These are phyloP conservation scores for Colletotrichum magnum DNA, from an alignment of 2,329 filamentous ascomycete species.

Conservation along the genomic window DNA sequence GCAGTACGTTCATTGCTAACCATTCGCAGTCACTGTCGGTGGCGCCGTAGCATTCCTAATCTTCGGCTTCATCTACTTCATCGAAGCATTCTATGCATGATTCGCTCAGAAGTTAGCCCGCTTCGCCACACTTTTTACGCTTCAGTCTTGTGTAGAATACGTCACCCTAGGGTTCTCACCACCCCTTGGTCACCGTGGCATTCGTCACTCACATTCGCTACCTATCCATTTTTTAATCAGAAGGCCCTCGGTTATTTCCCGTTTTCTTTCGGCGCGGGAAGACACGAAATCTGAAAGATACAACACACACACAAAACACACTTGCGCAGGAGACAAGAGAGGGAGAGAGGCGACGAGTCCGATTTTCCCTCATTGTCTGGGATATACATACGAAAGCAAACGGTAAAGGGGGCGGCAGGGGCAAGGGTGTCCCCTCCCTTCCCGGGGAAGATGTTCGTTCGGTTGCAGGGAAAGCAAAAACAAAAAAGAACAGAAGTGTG, in stretches of 20 bases:
- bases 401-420: background rate
- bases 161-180: slow-evolving; percentile 8
- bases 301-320: background rate
- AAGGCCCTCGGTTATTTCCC: slow-evolving; percentile 5
- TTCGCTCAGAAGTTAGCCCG: background rate
- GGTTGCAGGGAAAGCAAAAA: slow-evolving; percentile 22
- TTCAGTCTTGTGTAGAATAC: slow-evolving; percentile 32
- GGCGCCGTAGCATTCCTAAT: slow-evolving; percentile 91
- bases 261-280: background rate
- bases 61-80: slow-evolving; percentile 92
- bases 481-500: slow-evolving; percentile 16
- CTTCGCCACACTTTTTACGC: background rate
- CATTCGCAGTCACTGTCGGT: slow-evolving; percentile 83
- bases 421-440: background rate
- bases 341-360: slow-evolving; percentile 5
- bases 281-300: slow-evolving; percentile 18
- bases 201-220: slow-evolving; percentile 21
- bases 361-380: slow-evolving; percentile 17
- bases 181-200: background rate
- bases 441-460: slow-evolving; percentile 7
- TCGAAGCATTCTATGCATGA: slow-evolving; percentile 79
- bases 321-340: background rate
- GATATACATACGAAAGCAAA: slow-evolving; percentile 24
- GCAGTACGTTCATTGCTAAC: slow-evolving; percentile 38
- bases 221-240: slow-evolving; percentile 22